These are phyloP conservation scores for Sorghum bicolor DNA, from an alignment of 176 grass and related monocot genomes.

Conservation along the genomic window Sorghum_bicolor_NCBIv3 NC_012870.2:21721001-21721500, in stretches of 20 bases:
- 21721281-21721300: background rate
- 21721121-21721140: background rate
- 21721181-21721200: background rate
- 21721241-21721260: background rate
- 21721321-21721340: background rate
- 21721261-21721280: background rate
- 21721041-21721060: background rate
- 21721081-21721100: no score
- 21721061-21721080: background rate
- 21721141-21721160: background rate
- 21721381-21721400: background rate
- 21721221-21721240: rapidly evolving
- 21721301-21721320: background rate
- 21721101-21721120: no score
- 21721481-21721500: background rate
- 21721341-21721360: background rate
- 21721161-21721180: background rate
- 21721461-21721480: background rate
- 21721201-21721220: background rate
- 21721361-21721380: background rate
- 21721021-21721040: background rate
- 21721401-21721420: background rate
- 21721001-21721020: background rate
- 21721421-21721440: background rate
- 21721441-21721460: background rate